Conservation (phyloP, 2,329 filamentous ascomycete genomes). For the Arachnomyces sp. region DNA sequence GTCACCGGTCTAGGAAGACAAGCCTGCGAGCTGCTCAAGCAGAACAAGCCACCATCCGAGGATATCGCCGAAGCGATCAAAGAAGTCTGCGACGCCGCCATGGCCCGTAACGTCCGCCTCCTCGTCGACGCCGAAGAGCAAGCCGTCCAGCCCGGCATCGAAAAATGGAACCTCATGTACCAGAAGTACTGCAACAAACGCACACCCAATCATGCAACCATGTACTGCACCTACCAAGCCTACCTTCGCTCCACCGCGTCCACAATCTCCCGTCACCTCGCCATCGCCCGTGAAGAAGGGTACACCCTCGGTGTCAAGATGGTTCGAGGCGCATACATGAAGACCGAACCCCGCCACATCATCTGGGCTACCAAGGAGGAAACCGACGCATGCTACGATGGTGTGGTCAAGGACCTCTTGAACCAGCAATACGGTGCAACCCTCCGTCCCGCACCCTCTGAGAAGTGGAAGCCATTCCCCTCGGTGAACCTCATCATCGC, state of each 20-base stretch:
- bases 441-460: conserved; percentile 29
- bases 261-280: conserved; percentile 40
- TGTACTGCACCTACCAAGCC: conserved; percentile 48
- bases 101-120: conserved; percentile 37
- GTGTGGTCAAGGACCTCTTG: conserved; percentile 48
- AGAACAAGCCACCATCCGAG: conserved; percentile 31
- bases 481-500: conserved; percentile 50
- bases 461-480: conserved; percentile 10
- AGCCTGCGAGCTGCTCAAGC: conserved; percentile 34
- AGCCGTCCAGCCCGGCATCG: conserved; percentile 44
- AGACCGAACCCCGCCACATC: conserved; percentile 38
- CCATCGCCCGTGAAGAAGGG: conserved; percentile 38
- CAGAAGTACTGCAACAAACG: conserved; percentile 46
- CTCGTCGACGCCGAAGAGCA: conserved; percentile 51
- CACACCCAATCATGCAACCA: conserved; percentile 38
- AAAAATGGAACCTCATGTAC: conserved; percentile 46
- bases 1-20: conserved; percentile 43
- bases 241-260: conserved; percentile 42
- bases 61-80: conserved; percentile 37
- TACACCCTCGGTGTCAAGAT: conserved; percentile 47
- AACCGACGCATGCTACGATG: conserved; percentile 48
- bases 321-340: conserved; percentile 48
- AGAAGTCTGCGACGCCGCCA: conserved; percentile 37
- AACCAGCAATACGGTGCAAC: conserved; percentile 51
- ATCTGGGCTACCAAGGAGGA: conserved; percentile 43